Evolutionary conservation across 345 rosid genomes (phyloP).

Genomic region (Populus alba): DNA sequence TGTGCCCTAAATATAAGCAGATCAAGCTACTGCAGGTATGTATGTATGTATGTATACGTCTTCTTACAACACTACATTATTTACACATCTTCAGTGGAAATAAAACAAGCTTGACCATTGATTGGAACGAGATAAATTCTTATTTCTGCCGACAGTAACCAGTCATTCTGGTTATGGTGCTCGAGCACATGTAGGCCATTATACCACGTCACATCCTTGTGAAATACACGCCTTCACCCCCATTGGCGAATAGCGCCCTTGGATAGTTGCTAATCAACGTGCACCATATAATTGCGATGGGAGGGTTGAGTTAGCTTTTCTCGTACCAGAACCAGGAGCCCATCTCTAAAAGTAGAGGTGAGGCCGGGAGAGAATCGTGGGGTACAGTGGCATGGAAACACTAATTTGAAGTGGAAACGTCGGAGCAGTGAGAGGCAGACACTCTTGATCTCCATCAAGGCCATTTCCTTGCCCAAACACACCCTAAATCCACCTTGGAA

Average conservation of each 20-base stretch:
- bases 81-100: no score
- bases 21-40: no score
- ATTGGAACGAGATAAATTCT: no score
- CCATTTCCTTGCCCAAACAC: slow-evolving; percentile 83
- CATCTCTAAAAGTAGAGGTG: slow-evolving; percentile 51
- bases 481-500: slow-evolving; percentile 71
- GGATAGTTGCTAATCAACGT: background rate
- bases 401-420: slow-evolving; percentile 33
- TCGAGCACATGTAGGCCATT: background rate
- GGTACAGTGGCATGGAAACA: background rate
- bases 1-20: no score
- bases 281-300: background rate
- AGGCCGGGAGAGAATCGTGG: slow-evolving; percentile 52
- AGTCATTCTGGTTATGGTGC: background rate
- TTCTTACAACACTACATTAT: no score
- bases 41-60: no score
- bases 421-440: slow-evolving; percentile 51
- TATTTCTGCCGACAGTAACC: background rate
- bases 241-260: background rate
- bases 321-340: slow-evolving; percentile 44
- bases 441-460: slow-evolving; percentile 55
- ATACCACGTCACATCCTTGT: background rate
- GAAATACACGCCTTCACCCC: background rate
- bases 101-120: no score
- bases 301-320: background rate